A percentile compares a stretch with the other conserved stretches of the same genome.
Conservation (phyloP, 768 basidiomycete species). For the Amyloporia xantha region DNA sequence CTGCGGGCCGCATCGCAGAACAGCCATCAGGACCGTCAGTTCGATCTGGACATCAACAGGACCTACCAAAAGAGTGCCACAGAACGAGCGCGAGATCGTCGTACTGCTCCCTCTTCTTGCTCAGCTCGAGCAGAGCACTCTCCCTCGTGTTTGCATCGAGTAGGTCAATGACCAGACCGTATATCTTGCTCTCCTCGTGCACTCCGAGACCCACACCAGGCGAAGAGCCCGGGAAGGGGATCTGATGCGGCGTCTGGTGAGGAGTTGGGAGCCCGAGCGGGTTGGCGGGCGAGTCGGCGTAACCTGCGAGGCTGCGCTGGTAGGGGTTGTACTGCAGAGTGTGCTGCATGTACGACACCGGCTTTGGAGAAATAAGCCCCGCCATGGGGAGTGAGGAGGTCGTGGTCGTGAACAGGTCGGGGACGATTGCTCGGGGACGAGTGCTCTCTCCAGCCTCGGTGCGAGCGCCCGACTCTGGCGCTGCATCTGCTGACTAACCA, state of each 20-base stretch:
- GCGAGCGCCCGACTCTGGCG: not conserved
- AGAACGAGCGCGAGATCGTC: constrained; percentile 96
- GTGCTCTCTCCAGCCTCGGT: not conserved
- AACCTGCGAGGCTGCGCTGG: constrained; percentile 44
- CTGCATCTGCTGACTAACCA: not conserved
- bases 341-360: constrained; percentile 48
- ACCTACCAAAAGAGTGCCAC: constrained; percentile 95
- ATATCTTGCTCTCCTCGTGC: constrained; percentile 77
- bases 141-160: constrained; percentile 82
- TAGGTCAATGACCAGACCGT: constrained; percentile 81
- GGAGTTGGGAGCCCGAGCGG: constrained; percentile 41
- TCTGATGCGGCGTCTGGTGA: constrained; percentile 43
- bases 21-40: not conserved
- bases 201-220: constrained; percentile 14
- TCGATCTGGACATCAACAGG: not conserved
- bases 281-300: constrained; percentile 60
- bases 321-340: constrained; percentile 55
- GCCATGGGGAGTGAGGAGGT: constrained; percentile 19
- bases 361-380: constrained; percentile 27
- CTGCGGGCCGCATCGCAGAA: constrained; percentile 31
- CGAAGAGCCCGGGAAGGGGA: constrained; percentile 23
- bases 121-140: constrained; percentile 86
- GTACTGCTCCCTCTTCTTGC: constrained; percentile 98
- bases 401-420: not conserved
- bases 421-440: not conserved